These are phyloP conservation scores for Abortiporus biennis DNA, from an alignment of 1,284 basidiomycete species.

Conservation along the genomic window DNA sequence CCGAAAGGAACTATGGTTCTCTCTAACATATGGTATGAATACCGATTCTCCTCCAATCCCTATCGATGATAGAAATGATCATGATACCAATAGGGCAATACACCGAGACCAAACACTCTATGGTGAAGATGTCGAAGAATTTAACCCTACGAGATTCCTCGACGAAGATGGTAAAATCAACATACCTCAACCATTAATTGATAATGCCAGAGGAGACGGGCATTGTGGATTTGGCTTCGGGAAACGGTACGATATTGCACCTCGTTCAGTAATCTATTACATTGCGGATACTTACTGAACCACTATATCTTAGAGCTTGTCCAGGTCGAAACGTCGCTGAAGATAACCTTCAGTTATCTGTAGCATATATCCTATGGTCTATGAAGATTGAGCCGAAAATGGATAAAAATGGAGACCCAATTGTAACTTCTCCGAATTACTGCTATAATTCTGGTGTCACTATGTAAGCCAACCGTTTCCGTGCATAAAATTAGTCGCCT, in stretches of 20 bases:
- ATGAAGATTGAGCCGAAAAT: conserved; percentile 5
- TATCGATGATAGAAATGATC: neutral
- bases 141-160: neutral
- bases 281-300: too few relatives aligned
- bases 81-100: neutral
- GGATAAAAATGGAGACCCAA: conserved; percentile 5
- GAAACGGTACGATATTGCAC: too few relatives aligned
- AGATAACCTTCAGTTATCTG: conserved; percentile 5
- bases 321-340: conserved; percentile 8
- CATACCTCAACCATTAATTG: too few relatives aligned
- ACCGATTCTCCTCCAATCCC: neutral
- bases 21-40: conserved; percentile 2
- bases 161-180: neutral
- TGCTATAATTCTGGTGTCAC: neutral
- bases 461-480: neutral
- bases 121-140: conserved; percentile 1
- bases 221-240: too few relatives aligned
- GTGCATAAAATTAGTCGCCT: neutral
- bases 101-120: neutral
- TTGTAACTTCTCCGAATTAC: neutral
- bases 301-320: conserved; percentile 4
- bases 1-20: conserved; percentile 18
- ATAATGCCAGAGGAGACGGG: too few relatives aligned
- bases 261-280: too few relatives aligned
- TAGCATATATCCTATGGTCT: conserved; percentile 8